Evolutionary conservation across 495 filamentous ascomycete genomes (phyloP).

Genomic region (Xylaria grammica): DNA sequence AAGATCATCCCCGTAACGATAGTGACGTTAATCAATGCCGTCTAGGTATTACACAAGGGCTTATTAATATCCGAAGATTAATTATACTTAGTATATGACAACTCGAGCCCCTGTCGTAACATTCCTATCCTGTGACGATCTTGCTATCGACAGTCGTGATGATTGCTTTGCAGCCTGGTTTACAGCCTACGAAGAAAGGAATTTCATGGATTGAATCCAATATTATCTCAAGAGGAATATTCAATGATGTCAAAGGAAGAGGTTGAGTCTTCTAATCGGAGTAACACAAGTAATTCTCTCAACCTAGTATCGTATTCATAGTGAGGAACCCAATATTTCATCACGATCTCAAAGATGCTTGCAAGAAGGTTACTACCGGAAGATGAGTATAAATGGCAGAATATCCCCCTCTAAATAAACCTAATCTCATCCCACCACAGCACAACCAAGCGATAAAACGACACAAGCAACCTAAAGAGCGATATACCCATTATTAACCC

Average conservation of each 20-base stretch:
- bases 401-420: background rate
- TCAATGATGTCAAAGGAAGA: slow-evolving; percentile 3
- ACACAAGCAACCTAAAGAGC: background rate
- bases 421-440: background rate
- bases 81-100: background rate
- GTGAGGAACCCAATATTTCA: background rate
- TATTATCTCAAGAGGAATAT: background rate
- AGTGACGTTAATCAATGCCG: background rate
- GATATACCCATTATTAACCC: background rate
- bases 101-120: background rate
- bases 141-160: background rate
- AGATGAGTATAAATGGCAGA: background rate
- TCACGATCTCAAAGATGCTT: background rate
- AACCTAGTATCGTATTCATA: background rate
- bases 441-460: background rate
- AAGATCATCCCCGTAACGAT: background rate
- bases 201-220: too few species aligned
- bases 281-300: background rate
- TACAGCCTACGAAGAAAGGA: too few species aligned
- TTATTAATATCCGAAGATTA: background rate
- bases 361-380: background rate
- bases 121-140: background rate
- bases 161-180: too few species aligned
- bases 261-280: background rate
- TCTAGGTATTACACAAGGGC: too few species aligned